Base-by-base conservation (phyloP, 2,329 filamentous ascomycete species). In the Aspergillus candidus region DNA sequence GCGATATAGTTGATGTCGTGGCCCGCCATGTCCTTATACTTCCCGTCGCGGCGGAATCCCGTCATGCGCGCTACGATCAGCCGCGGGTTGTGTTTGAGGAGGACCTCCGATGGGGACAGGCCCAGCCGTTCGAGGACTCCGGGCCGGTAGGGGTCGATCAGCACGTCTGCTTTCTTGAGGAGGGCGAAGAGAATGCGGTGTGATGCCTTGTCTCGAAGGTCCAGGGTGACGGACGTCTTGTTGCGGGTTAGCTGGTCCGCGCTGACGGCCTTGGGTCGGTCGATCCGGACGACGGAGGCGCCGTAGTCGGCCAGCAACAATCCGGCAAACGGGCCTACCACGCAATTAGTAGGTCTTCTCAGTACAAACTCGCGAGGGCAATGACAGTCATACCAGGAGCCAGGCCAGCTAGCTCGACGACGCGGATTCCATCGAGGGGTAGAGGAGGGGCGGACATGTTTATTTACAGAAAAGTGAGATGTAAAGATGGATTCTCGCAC, bases 1-100 rank as follows among this genome's bases (percentile, higher is more conserved):
- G 90, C 88, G 34, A 97, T 83, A 67, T 97, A 97, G 62, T 97
- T 96, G 65, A 96, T 95, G 63, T 96, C 90, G 62, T 96, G 90
- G 35, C 90, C 90, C 0, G 90, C 89, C 90, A 95, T 96, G 58
- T 77, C 70, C 38, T 78, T 79, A 68, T 95, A 97, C 57, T 81
- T 83, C 0, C 90, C 91, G 67, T 94, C 88, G 32, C 90, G 76
- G 11, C 91, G 77, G 66, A 96, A 97, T 0, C 91, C 91, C 2
- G 89, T 93, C 78, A 97, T 84, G 33, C 91, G 83, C 6, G 79
- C 88, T 44, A 94, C 82, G 42, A 97, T 80, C 2, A 97, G 71
- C 0, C 83, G 74, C 10, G 83, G 84, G 65, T 96, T 95, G 13
- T 78, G 61, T 17, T 68, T 71, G 22, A 81, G 70, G 6, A 96